Conservation (phyloP, 2,329 filamentous ascomycete genomes). For the Samsoniella hepiali region DNA sequence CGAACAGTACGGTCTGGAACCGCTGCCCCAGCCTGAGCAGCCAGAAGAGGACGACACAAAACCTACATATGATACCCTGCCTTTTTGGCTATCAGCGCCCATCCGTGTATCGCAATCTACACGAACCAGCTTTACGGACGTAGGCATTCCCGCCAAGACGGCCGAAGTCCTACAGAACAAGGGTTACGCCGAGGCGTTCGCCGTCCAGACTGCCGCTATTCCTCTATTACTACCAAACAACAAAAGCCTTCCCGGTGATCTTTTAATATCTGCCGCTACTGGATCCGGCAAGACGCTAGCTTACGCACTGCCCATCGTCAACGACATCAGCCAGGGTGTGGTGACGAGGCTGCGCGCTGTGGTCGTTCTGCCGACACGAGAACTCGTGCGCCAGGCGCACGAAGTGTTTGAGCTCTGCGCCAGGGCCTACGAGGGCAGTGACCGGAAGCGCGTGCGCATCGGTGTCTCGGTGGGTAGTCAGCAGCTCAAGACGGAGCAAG, state of each 20-base stretch:
- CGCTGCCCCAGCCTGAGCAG: conserved; percentile 73
- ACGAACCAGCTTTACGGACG: conserved; percentile 56
- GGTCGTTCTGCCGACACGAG: conserved; percentile 85
- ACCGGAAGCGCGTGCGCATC: conserved; percentile 68
- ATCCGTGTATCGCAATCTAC: conserved; percentile 62
- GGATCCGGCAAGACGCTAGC: conserved; percentile 94
- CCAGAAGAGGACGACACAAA: conserved; percentile 54
- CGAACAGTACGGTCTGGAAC: conserved; percentile 69
- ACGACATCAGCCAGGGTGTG: conserved; percentile 63
- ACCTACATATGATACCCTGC: conserved; percentile 73
- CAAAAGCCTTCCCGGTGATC: conserved; percentile 64
- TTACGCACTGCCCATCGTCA: conserved; percentile 82
- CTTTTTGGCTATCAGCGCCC: conserved; percentile 75
- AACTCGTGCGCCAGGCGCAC: conserved; percentile 82
- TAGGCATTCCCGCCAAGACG: conserved; percentile 61
- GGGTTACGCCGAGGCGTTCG: conserved; percentile 42
- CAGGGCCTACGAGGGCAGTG: conserved; percentile 52
- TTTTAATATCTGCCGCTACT: conserved; percentile 88
- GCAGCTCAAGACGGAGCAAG: conserved; percentile 63
- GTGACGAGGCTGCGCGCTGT: conserved; percentile 71
- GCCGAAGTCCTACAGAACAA: conserved; percentile 63
- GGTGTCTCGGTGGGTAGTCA: conserved; percentile 82
- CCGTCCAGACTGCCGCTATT: conserved; percentile 54
- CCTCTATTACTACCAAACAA: conserved; percentile 71
- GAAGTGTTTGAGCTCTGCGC: conserved; percentile 74